Base-by-base conservation (phyloP, 495 filamentous ascomycete genomes). In the Aspergillus steynii region DNA sequence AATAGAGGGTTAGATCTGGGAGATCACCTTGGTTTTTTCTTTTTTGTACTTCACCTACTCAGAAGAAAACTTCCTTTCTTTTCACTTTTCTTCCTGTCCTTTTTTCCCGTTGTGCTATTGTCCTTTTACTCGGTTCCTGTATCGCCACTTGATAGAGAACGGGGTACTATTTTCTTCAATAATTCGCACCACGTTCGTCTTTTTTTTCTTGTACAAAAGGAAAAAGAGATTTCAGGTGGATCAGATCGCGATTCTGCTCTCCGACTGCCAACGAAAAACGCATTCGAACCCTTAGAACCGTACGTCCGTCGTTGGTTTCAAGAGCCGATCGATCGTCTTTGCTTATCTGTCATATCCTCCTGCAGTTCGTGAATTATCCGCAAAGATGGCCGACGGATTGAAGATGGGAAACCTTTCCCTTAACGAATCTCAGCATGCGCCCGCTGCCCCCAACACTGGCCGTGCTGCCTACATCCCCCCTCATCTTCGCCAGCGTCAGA, bases 381-480 rank as follows among this genome's bases (percentile, higher is more conserved):
- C 69, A 80, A 87, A 74, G 66, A 98, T 98, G 95, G 94, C 95
- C 76, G 93, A 97, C 76, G 88, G 96, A 80, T 86, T 99, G 66
- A 92, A 93, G 75, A 93, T 97, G 90, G 86, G 85, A 75, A 88
- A 89, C 73, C 82, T 96, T 70, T 89, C 82, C 73, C 82, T 97
- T 65, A 84, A 84, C 73, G 86, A 88, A 64, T 89, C 81, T 55
- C 86, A 89, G 72, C 85, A 92, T 73, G 89, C 90, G 68, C 78
- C 79, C 60, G 70, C 70, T 55, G 70, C 66, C 57, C 28, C 61
- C 53, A 45, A 68, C 64, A 76, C 79, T 65, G 82, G 82, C 62
- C 90, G 90, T 66, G 87, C 85, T 66, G 85, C 95, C 52, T 99
- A 99, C 81, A 96, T 98, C 72, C 95, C 95, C 66, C 95, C 95